Evolutionary conservation across 106 monocot species (phyloP).

Genomic region (Acanthochlamys bracteata): DNA sequence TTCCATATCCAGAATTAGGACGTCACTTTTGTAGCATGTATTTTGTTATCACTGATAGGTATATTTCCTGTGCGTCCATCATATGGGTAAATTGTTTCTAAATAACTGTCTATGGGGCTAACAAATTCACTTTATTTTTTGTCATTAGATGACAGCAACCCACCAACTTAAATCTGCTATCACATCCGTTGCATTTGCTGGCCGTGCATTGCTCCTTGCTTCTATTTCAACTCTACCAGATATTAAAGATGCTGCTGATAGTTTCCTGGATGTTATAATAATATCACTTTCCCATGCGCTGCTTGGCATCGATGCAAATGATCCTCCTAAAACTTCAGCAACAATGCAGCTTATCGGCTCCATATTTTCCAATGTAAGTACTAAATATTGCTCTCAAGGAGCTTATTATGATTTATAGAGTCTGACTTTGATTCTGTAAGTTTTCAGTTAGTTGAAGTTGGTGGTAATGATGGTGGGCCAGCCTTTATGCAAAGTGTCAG

Average conservation of each 20-base stretch:
- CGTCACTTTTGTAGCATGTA: too few relatives aligned
- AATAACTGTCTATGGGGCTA: too few relatives aligned
- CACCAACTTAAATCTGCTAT: constrained; percentile 97
- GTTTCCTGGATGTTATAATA: constrained; percentile 41
- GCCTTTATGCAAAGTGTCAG: constrained; percentile 41
- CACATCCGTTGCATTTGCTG: constrained; percentile 76
- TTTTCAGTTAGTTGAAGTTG: constrained; percentile 52
- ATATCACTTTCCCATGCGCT: constrained; percentile 85
- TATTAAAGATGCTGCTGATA: constrained; percentile 16
- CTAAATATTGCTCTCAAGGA: too few relatives aligned
- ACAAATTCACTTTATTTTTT: too few relatives aligned
- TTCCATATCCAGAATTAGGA: background rate
- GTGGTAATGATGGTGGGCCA: constrained; percentile 33
- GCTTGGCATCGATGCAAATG: constrained; percentile 99
- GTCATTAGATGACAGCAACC: constrained; percentile 89
- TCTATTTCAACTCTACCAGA: constrained; percentile 33
- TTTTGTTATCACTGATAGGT: too few relatives aligned
- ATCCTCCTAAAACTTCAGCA: constrained; percentile 97
- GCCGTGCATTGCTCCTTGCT: constrained; percentile 69
- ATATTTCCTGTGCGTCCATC: too few relatives aligned
- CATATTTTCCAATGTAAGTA: constrained; percentile 91
- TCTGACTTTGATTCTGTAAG: constrained; percentile 4
- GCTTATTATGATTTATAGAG: background rate
- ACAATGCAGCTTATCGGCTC: constrained; percentile 97
- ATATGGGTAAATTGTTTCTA: too few relatives aligned